Evolutionary conservation across 2,329 filamentous ascomycete genomes (phyloP).

Genomic region (Pestalotiopsis sp.): DNA sequence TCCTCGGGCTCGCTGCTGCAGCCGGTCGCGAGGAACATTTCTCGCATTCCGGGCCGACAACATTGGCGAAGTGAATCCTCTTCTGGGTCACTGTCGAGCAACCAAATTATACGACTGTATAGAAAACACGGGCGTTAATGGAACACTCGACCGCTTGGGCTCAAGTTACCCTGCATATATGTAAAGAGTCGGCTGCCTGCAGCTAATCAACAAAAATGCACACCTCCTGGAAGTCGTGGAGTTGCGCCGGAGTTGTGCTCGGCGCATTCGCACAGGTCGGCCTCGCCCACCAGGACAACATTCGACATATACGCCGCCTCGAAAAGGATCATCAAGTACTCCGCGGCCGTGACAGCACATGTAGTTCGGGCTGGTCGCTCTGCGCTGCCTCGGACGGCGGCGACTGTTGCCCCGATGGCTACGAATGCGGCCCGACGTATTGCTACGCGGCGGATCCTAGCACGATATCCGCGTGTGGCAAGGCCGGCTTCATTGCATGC

Average conservation of each 20-base stretch:
- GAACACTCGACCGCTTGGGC: background rate
- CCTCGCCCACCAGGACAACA: slow-evolving; percentile 15
- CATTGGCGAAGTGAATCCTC: background rate
- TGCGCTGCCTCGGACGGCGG: slow-evolving; percentile 34
- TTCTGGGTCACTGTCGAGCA: background rate
- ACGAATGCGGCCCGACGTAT: slow-evolving; percentile 48
- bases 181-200: background rate
- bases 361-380: slow-evolving; percentile 24
- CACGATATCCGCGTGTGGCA: slow-evolving; percentile 39
- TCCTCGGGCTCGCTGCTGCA: background rate
- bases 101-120: background rate
- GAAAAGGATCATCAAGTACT: slow-evolving; percentile 25
- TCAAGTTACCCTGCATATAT: background rate
- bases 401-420: slow-evolving; percentile 51
- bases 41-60: background rate
- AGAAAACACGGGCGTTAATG: background rate
- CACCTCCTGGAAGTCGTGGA: slow-evolving; percentile 17
- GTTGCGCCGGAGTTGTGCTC: slow-evolving; percentile 19
- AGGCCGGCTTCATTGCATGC: slow-evolving; percentile 43
- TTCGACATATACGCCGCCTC: slow-evolving; percentile 26
- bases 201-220: slow-evolving; percentile 21
- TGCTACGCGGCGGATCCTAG: slow-evolving; percentile 50
- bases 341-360: slow-evolving; percentile 29
- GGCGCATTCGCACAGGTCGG: slow-evolving; percentile 15
- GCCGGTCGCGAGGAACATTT: background rate